Evolutionary conservation across 73 alveolate species (phyloP).

Genomic region (Breviolum minutum): DNA sequence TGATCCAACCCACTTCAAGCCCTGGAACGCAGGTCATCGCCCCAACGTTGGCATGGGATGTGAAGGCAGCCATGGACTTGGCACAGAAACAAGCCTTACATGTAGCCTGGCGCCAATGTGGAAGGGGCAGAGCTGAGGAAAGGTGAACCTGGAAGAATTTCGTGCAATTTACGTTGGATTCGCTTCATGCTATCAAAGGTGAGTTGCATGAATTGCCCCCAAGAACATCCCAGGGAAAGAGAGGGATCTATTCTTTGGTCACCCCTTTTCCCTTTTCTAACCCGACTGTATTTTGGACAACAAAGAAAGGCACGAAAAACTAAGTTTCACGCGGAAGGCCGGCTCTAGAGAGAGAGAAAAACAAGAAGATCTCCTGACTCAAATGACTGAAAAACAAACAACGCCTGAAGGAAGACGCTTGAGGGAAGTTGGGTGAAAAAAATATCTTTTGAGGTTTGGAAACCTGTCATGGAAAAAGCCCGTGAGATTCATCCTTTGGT

Average conservation of each 20-base stretch:
- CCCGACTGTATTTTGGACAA: not conserved
- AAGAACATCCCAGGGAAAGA: too few species aligned
- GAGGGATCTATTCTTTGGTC: too few species aligned
- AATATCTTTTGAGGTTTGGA: constrained; percentile 3
- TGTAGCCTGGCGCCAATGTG: not conserved
- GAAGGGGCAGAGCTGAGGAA: not conserved
- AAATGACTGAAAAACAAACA: not conserved
- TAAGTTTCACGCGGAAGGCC: too few species aligned
- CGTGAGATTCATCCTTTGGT: constrained; percentile 40
- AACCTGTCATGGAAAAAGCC: constrained; percentile 82
- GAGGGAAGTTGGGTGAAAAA: not conserved
- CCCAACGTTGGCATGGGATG: constrained; percentile 64
- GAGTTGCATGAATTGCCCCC: too few species aligned
- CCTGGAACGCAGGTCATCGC: constrained; percentile 23
- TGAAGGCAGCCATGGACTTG: not conserved
- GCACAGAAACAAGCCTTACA: constrained; percentile 66
- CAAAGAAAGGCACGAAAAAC: too few species aligned
- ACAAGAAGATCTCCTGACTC: not conserved
- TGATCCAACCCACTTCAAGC: too few species aligned
- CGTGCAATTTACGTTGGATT: not conserved
- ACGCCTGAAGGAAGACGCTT: not conserved
- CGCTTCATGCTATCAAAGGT: not conserved
- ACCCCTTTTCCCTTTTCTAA: too few species aligned
- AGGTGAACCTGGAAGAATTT: not conserved
- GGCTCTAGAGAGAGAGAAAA: too few species aligned